Evolutionary conservation across 2,329 filamentous ascomycete species (phyloP).

Genomic region (Monosporascus cannonballus): DNA sequence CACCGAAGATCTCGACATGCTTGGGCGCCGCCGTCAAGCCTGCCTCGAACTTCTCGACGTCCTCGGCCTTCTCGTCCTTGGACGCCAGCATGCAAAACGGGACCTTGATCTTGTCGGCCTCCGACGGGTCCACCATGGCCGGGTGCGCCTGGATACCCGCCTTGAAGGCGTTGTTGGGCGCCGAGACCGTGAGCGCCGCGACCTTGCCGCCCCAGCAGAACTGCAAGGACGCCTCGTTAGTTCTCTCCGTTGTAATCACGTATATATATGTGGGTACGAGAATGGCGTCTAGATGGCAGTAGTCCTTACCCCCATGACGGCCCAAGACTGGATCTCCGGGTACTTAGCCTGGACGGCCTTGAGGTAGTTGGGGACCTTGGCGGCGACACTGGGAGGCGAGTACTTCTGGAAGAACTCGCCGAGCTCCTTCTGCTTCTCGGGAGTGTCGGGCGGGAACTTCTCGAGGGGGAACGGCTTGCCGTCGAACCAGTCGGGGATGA

Average conservation of each 20-base stretch:
- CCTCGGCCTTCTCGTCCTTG: slow-evolving; percentile 53
- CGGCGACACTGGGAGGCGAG: slow-evolving; percentile 40
- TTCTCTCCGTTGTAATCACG: no score
- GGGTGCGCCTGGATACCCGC: slow-evolving; percentile 49
- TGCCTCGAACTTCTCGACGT: slow-evolving; percentile 50
- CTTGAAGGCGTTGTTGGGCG: slow-evolving; percentile 48
- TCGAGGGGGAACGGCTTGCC: slow-evolving; percentile 58
- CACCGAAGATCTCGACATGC: slow-evolving; percentile 58
- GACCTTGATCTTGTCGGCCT: slow-evolving; percentile 54
- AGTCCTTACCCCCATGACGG: slow-evolving; percentile 50
- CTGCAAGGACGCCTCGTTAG: slow-evolving; percentile 16
- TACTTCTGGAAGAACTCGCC: slow-evolving; percentile 51
- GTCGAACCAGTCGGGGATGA: slow-evolving; percentile 88
- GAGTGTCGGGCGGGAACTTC: slow-evolving; percentile 56
- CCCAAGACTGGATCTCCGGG: slow-evolving; percentile 52
- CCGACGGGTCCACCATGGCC: slow-evolving; percentile 57
- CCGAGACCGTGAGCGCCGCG: slow-evolving; percentile 43
- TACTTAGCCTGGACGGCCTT: slow-evolving; percentile 46
- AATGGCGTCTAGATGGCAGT: not conserved
- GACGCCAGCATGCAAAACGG: slow-evolving; percentile 60
- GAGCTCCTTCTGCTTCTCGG: slow-evolving; percentile 57
- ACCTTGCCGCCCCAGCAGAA: slow-evolving; percentile 71
- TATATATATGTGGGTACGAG: no score
- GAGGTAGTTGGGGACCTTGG: slow-evolving; percentile 48
- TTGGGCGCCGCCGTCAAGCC: slow-evolving; percentile 44